phyloP scores from a whole-genome alignment of 1,284 basidiomycete species.

The Ganoderma lucidum region DNA sequence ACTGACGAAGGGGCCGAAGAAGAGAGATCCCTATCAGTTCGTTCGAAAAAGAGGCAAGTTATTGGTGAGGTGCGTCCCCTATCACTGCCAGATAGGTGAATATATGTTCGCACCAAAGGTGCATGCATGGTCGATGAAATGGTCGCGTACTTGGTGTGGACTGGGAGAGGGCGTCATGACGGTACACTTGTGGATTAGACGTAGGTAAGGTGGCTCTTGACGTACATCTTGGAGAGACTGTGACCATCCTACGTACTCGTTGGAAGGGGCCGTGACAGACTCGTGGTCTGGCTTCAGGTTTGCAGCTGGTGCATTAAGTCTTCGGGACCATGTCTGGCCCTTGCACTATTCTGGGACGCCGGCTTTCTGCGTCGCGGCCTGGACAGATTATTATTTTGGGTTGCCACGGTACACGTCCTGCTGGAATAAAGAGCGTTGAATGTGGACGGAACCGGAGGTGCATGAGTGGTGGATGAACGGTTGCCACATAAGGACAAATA shows the following conservation, averaged over 20 bases:
- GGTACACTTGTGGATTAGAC: not conserved
- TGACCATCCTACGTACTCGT: not conserved
- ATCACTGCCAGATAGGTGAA: not conserved
- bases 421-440: not conserved
- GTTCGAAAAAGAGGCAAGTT: too few relatives aligned
- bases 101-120: not conserved
- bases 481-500: not conserved
- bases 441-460: not conserved
- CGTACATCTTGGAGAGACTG: not conserved
- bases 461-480: not conserved
- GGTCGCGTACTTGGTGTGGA: not conserved
- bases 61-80: not conserved
- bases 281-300: not conserved
- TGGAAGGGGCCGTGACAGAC: not conserved
- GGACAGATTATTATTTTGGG: not conserved
- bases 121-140: not conserved
- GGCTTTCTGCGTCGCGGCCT: not conserved
- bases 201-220: not conserved
- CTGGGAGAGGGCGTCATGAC: not conserved
- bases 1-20: not conserved
- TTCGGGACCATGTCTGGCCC: not conserved
- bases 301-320: not conserved
- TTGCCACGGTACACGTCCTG: not conserved
- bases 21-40: too few relatives aligned
- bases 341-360: not conserved